Conservation (phyloP, 2,329 filamentous ascomycete species). For the Rhynchosporium secalis region DNA sequence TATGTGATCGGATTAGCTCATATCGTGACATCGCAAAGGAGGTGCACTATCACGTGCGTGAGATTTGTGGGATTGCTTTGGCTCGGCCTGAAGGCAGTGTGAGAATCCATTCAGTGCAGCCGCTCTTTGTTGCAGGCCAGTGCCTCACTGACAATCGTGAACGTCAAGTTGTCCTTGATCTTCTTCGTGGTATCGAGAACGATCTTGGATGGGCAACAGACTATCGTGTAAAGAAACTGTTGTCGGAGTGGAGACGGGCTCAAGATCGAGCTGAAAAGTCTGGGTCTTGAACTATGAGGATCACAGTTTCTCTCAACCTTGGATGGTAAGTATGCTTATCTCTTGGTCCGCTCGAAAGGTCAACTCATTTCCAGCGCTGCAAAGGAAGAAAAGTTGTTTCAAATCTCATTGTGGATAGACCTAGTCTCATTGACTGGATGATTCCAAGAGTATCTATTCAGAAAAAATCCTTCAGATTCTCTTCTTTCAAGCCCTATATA, state of each 20-base stretch:
- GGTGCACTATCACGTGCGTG: conserved; percentile 56
- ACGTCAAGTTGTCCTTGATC: conserved; percentile 53
- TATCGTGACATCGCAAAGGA: conserved; percentile 58
- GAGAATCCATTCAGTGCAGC: conserved; percentile 58
- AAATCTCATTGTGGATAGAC: conserved; percentile 3
- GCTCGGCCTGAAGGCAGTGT: conserved; percentile 56
- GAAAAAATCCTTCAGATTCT: conserved; percentile 7
- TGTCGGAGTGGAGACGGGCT: conserved; percentile 45
- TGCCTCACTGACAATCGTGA: conserved; percentile 56
- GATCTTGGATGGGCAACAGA: conserved; percentile 65
- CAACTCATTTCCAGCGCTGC: not conserved
- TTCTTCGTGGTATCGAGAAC: conserved; percentile 59
- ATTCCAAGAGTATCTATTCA: conserved; percentile 22
- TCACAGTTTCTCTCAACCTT: not conserved
- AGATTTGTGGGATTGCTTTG: conserved; percentile 62
- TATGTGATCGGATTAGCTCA: conserved; percentile 54
- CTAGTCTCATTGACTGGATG: conserved; percentile 19
- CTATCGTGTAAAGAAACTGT: conserved; percentile 57
- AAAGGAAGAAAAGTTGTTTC: conserved; percentile 9
- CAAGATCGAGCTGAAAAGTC: conserved; percentile 6
- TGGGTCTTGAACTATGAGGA: not conserved
- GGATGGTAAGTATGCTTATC: not conserved
- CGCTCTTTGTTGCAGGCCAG: conserved; percentile 62
- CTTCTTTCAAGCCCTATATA: conserved; percentile 11
- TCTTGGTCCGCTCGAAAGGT: not conserved